Evolutionary conservation across 257 asterid genomes (phyloP).

Genomic region (Linderniella brevidens): DNA sequence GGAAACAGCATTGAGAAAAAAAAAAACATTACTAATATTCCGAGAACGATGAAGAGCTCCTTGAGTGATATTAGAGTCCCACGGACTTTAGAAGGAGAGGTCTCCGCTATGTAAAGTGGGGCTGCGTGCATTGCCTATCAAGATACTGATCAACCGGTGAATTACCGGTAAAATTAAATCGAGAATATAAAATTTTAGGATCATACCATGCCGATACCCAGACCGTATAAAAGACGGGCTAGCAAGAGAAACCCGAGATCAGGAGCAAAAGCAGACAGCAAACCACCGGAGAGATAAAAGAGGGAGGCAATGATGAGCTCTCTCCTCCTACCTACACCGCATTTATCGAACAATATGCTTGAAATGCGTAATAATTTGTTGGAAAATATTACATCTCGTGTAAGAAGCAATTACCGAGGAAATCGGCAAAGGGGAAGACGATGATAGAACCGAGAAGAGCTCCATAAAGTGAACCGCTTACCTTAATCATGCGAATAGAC

Average conservation of each 20-base stretch:
- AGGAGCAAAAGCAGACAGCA: slow-evolving; percentile 75
- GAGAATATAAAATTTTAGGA: slow-evolving; percentile 4
- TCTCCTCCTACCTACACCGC: slow-evolving; percentile 62
- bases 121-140: slow-evolving; percentile 98
- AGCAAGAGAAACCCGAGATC: slow-evolving; percentile 59
- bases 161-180: not conserved
- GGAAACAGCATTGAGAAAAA: slow-evolving; percentile 2
- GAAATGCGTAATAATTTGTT: slow-evolving; percentile 1
- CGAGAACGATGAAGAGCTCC: slow-evolving; percentile 93
- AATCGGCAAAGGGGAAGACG: slow-evolving; percentile 76
- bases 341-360: slow-evolving; percentile 15
- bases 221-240: slow-evolving; percentile 76
- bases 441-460: slow-evolving; percentile 85
- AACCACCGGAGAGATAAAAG: slow-evolving; percentile 51
- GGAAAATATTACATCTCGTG: slow-evolving; percentile 7
- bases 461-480: slow-evolving; percentile 97
- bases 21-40: slow-evolving; percentile 61
- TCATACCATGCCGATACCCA: slow-evolving; percentile 89
- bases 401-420: slow-evolving; percentile 48
- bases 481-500: slow-evolving; percentile 30
- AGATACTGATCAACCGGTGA: slow-evolving; percentile 3
- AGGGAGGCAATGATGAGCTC: slow-evolving; percentile 72
- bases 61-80: slow-evolving; percentile 91
- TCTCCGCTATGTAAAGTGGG: slow-evolving; percentile 95
- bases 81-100: slow-evolving; percentile 89